Base-by-base conservation (phyloP, 768 basidiomycete genomes). In the Suillus variegatus region DNA sequence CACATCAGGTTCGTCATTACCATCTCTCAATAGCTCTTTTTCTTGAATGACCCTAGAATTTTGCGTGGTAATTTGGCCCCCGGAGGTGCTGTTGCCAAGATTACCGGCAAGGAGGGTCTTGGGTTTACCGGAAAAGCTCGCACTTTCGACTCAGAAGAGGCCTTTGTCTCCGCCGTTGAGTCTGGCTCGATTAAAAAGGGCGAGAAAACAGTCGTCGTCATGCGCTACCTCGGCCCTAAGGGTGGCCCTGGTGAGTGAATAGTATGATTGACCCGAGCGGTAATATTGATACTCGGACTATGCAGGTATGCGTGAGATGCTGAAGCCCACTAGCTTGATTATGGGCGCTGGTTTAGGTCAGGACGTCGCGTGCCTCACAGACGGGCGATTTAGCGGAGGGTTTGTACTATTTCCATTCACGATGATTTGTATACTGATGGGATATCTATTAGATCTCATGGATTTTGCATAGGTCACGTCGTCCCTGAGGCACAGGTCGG, bases 351-450 rank as follows among this genome's bases (percentile, higher is more conserved):
- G 97, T 13, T 84, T 99, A 13, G 97, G 97, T 13, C 82, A 91
- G 69, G 97, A 99, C 71, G 97, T 99, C 58, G 97, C 97, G 46
- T 98, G 94, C 77, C 78, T 99, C 69, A 99, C 97, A 20, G 97
- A 99, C 79, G 97, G 97, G 60, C 89, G 97, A 69, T 99, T 99
- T 83, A 94, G 93, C 75, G 96, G 96, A 81, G 96, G 96, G 95
- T 97, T 72, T 79, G 90, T 83, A 49, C 64, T 12, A 41, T 64
- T 41, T 41, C 66, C 47, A 63, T 61, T 69, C 70, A 55, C 64
- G 63, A 68, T 63, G 68, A 65, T 62, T 64, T 65, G 65, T 57
- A 51, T 25, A 70, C 69, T 73, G 60, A 67, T 35, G 35, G 61
- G 25, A 25, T 47, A 22, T 41, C 54, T 64, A 65, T 25, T 71